Evolutionary conservation across 208 protist species (phyloP).

Genomic region (Lotmaria passim): DNA sequence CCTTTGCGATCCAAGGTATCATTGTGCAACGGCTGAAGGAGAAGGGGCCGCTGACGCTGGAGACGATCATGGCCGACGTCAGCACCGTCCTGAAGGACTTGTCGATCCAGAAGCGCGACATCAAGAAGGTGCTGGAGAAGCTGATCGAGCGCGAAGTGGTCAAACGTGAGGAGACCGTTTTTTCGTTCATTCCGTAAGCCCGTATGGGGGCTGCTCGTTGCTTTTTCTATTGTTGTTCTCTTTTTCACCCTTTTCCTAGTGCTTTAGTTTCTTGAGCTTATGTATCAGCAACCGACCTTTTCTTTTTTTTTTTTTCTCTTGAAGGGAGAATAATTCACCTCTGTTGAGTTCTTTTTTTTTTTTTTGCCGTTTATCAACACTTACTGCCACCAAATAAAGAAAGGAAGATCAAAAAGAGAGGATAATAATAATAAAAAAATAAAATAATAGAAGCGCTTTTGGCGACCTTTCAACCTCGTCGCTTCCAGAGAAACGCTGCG

Average conservation of each 20-base stretch:
- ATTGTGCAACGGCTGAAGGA: conserved; percentile 29
- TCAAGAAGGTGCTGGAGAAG: conserved; percentile 37
- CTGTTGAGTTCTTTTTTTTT: conserved; percentile 25
- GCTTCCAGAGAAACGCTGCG: too few relatives aligned
- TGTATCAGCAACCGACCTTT: neutral
- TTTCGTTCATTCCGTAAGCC: conserved; percentile 31
- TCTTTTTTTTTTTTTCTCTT: conserved; percentile 1
- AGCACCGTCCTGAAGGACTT: conserved; percentile 9
- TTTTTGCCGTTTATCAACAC: conserved; percentile 25
- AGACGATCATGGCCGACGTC: conserved; percentile 14
- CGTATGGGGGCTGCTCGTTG: conserved; percentile 12
- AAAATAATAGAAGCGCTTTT: too few relatives aligned
- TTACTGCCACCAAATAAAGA: too few relatives aligned
- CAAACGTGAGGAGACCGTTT: conserved; percentile 18
- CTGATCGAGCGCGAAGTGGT: conserved; percentile 37
- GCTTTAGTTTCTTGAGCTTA: neutral
- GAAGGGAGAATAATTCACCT: too few relatives aligned
- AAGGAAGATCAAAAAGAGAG: too few relatives aligned
- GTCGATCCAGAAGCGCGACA: conserved; percentile 21
- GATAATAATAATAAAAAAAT: too few relatives aligned
- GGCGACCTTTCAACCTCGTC: too few relatives aligned
- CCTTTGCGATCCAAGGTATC: conserved; percentile 23
- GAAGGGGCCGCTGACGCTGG: conserved; percentile 17
- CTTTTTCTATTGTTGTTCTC: neutral
- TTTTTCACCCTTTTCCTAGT: neutral